These are phyloP conservation scores for Chaetomium olivaceum DNA, from an alignment of 2,329 filamentous ascomycete species.

Conservation along the genomic window DNA sequence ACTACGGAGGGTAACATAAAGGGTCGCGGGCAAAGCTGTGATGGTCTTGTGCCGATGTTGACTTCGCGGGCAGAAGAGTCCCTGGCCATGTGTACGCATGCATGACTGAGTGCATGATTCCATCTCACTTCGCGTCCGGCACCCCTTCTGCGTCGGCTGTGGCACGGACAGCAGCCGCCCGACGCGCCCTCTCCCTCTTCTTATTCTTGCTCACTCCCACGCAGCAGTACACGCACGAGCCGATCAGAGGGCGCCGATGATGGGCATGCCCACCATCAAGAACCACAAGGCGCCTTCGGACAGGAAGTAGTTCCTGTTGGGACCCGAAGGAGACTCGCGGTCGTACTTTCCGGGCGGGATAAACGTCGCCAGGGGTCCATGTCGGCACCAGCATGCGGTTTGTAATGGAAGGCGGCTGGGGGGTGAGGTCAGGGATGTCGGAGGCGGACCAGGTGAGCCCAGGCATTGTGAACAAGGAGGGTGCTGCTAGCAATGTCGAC, in stretches of 20 bases:
- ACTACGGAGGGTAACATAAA: too few relatives aligned
- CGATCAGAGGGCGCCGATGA: not conserved
- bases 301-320: not conserved
- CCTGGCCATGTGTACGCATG: too few relatives aligned
- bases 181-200: not conserved
- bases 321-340: not conserved
- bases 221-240: not conserved
- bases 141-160: not conserved
- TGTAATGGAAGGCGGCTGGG: not conserved
- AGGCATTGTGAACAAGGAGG: not conserved
- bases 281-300: not conserved
- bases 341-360: not conserved
- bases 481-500: not conserved
- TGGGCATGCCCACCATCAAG: not conserved
- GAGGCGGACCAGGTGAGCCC: not conserved
- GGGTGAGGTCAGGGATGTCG: not conserved
- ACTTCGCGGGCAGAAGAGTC: too few relatives aligned
- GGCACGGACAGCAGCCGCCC: not conserved
- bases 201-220: not conserved
- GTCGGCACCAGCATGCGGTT: not conserved
- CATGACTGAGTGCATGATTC: too few relatives aligned
- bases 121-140: not conserved
- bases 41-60: too few relatives aligned
- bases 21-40: too few relatives aligned
- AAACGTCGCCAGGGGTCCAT: not conserved